Conservation (phyloP, 306 rosid species). For the Sophora flavescens region DNA sequence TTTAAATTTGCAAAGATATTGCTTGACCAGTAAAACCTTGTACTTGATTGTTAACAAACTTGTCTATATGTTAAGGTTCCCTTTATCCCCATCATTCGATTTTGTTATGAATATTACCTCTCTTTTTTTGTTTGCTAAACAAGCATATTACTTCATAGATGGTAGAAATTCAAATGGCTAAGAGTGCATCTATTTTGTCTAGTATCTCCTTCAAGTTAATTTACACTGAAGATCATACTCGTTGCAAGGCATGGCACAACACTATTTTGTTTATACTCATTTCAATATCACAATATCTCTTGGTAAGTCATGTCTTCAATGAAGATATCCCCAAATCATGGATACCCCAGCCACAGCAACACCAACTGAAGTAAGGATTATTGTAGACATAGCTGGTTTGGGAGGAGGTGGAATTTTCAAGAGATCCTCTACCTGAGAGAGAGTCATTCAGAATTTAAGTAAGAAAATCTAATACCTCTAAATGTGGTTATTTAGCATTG, state of each 20-base stretch:
- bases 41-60: no score
- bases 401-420: conserved; percentile 49
- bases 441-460: neutral
- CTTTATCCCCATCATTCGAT: no score
- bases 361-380: conserved; percentile 46
- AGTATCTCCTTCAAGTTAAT: neutral
- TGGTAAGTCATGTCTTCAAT: conserved; percentile 44
- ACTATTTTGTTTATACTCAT: neutral
- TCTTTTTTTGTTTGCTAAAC: neutral
- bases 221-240: neutral
- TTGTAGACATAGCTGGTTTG: conserved; percentile 21
- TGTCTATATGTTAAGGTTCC: no score
- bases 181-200: neutral
- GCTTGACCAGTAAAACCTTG: no score
- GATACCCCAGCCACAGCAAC: conserved; percentile 57
- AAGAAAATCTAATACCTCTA: neutral
- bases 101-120: neutral
- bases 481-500: neutral
- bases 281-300: neutral
- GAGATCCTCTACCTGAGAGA: conserved; percentile 61
- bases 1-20: no score
- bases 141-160: neutral
- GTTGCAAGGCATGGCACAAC: neutral
- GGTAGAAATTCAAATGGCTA: neutral
- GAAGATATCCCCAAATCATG: conserved; percentile 60